Evolutionary conservation across 371 early-diverging fungal genomes (phyloP).

Genomic region (Dinochytrium kinnereticum): DNA sequence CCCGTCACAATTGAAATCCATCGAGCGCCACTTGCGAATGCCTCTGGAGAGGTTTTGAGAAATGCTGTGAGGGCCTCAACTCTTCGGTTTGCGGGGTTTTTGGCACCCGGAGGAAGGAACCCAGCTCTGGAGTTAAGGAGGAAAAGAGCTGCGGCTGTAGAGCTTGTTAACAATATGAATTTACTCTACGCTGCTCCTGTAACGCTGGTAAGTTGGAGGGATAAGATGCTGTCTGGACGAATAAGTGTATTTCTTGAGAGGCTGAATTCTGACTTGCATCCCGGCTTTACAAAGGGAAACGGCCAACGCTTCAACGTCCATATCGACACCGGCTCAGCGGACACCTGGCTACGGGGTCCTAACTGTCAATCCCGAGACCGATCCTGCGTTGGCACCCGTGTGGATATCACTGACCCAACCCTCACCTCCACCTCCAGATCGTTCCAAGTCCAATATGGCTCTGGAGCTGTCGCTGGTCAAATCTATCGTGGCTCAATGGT

Average conservation of each 20-base stretch:
- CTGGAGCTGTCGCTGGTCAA: slow-evolving; percentile 30
- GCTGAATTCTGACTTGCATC: no score
- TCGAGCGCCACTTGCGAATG: background rate
- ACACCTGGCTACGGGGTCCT: slow-evolving; percentile 32
- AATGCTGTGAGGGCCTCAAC: background rate
- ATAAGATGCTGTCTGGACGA: no score
- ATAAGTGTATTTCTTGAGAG: no score
- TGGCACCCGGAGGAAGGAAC: background rate
- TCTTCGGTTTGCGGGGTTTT: background rate
- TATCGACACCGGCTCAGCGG: slow-evolving; percentile 36
- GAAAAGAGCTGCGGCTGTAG: background rate
- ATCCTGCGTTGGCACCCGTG: slow-evolving; percentile 19
- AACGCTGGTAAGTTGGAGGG: slow-evolving; percentile 4
- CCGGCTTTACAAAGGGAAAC: no score
- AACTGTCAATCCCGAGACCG: slow-evolving; percentile 26
- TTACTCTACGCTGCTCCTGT: slow-evolving; percentile 1
- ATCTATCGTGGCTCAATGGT: slow-evolving; percentile 30
- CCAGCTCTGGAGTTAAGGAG: background rate
- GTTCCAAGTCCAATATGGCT: slow-evolving; percentile 27
- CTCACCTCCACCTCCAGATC: slow-evolving; percentile 1
- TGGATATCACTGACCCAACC: background rate
- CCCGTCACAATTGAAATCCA: background rate
- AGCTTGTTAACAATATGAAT: background rate
- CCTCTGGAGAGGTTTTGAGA: background rate
- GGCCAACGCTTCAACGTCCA: slow-evolving; percentile 36